Percentiles rank a stretch among this genome's conserved stretches.
phyloP scores from a whole-genome alignment of 495 filamentous ascomycete species.

The Aspergillus mulundensis region DNA sequence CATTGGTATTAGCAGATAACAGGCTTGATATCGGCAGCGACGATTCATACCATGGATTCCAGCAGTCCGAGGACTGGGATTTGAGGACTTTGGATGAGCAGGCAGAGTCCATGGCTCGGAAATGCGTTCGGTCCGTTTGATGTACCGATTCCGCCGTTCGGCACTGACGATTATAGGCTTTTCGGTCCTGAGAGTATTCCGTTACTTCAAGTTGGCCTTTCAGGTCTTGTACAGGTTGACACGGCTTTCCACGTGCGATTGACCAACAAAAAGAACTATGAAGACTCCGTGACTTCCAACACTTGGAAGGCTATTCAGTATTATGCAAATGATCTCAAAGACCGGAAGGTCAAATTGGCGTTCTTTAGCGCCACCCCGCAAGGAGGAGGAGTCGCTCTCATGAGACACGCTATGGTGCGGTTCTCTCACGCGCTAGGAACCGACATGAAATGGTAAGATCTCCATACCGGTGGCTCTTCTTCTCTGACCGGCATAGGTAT shows the following conservation, averaged over 20 bases:
- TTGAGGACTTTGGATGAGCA: constrained; percentile 69
- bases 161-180: constrained; percentile 44
- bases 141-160: not conserved
- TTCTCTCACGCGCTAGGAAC: constrained; percentile 66
- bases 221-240: constrained; percentile 74
- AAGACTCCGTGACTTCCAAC: constrained; percentile 51
- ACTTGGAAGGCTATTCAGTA: constrained; percentile 70
- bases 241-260: constrained; percentile 59
- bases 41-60: constrained; percentile 9
- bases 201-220: constrained; percentile 68
- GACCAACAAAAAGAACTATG: constrained; percentile 58
- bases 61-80: constrained; percentile 32
- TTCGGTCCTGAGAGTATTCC: constrained; percentile 75
- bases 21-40: constrained; percentile 20
- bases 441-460: constrained; percentile 68
- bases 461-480: not conserved
- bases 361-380: constrained; percentile 87
- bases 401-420: constrained; percentile 79
- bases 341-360: constrained; percentile 65
- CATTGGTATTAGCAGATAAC: constrained; percentile 49
- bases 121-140: constrained; percentile 62
- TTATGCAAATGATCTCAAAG: constrained; percentile 63
- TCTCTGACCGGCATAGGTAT: constrained; percentile 38
- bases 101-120: constrained; percentile 80
- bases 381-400: constrained; percentile 82